These are phyloP conservation scores for Dactylorhiza incarnata DNA, from an alignment of 106 monocot species.

Conservation along the genomic window DNA sequence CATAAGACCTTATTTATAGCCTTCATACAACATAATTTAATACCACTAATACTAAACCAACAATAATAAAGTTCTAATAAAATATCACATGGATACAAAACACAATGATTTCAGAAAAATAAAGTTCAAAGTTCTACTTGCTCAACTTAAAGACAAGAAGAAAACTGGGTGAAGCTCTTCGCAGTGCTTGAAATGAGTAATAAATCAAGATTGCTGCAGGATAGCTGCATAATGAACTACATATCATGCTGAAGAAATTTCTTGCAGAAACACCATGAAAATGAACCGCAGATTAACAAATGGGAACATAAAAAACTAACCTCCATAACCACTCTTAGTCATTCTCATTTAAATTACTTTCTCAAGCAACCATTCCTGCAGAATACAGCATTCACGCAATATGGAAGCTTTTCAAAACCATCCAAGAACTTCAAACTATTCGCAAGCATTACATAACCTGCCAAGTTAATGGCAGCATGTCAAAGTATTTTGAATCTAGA, in stretches of 20 bases:
- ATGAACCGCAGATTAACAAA: neutral
- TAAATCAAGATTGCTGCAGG: neutral
- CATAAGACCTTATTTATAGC: too few relatives aligned
- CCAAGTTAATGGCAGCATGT: neutral
- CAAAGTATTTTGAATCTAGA: neutral
- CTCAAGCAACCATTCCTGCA: neutral
- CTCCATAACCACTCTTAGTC: neutral
- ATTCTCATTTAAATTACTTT: neutral
- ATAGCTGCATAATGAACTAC: neutral
- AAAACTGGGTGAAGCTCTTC: neutral
- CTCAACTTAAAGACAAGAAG: too few relatives aligned
- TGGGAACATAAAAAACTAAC: neutral
- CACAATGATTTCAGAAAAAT: too few relatives aligned
- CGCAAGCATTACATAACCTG: neutral
- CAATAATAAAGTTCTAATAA: too few relatives aligned
- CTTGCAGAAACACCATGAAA: neutral
- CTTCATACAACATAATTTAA: too few relatives aligned
- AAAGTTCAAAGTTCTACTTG: too few relatives aligned
- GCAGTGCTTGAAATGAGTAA: neutral
- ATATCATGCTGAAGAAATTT: neutral
- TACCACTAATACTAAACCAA: too few relatives aligned
- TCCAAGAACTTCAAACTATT: neutral
- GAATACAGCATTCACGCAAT: too few relatives aligned
- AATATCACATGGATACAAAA: too few relatives aligned
- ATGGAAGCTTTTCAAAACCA: neutral